Base-by-base conservation (phyloP, 2,329 filamentous ascomycete species). In the Colletotrichum phormii region DNA sequence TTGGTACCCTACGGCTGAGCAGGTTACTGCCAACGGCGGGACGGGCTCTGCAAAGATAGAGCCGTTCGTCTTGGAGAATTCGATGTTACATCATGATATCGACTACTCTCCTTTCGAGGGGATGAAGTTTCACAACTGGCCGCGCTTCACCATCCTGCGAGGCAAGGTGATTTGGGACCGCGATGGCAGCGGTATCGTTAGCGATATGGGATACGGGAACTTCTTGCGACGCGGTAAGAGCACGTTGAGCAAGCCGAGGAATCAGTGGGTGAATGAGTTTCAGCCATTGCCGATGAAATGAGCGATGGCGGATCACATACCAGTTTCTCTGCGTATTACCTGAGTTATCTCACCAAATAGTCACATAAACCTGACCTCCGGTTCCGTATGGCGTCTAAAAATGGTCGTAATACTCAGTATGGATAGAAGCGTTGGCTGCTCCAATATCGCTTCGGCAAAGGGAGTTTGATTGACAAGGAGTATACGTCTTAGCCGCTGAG, bases 31-130 rank as follows among this genome's bases (percentile, higher is more conserved):
- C 5, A 13, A 18, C 1, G 80, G 85, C 12, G 82, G 80, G 2
- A 80, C 77, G 6, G 6, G 13, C 12, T 13, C 18, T 5, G 15
- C 15, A 13, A 53, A 22, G 58, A 67, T 74, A 51, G 37, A 60
- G 65, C 75, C 85, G 75, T 77, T 85, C 22, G 79, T 82, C 13
- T 84, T 89, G 74, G 79, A 80, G 53, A 90, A 91, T 75, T 81
- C 82, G 8, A 86, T 87, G 80, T 78, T 92, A 74, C 89, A 92
- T 78, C 90, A 92, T 77, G 84, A 89, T 72, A 86, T 90, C 2
- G 89, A 92, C 76, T 91, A 92, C 76, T 91, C 89, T 9, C 89
- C 90, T 0, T 92, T 88, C 75, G 89, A 92, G 77, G 89, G 89
- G 0, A 84, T 83, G 61, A 81, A 77, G n/a, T 77, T 92, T 53